Evolutionary conservation across 768 basidiomycete genomes (phyloP).

Genomic region (Glaciozyma antarctica): DNA sequence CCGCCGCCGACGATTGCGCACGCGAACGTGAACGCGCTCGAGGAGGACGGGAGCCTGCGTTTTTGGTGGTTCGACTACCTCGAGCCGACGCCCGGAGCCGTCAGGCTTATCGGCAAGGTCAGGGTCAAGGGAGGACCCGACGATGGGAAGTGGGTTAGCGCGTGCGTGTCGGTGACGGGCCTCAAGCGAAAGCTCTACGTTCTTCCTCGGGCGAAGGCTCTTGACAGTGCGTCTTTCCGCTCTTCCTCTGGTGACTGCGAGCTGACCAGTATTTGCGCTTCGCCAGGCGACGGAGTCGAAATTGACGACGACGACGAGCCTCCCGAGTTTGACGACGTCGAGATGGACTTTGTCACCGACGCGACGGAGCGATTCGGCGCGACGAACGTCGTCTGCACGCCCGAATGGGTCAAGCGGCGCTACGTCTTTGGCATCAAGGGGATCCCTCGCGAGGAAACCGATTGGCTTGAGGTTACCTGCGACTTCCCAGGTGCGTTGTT

Average conservation of each 20-base stretch:
- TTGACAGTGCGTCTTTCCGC: conserved; percentile 16
- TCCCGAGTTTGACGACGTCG: conserved; percentile 70
- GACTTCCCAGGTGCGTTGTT: conserved; percentile 62
- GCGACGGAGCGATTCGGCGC: conserved; percentile 58
- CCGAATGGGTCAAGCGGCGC: conserved; percentile 59
- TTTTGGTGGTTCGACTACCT: conserved; percentile 98
- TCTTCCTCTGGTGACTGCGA: neutral
- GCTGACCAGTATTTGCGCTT: neutral
- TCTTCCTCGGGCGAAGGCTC: conserved; percentile 54
- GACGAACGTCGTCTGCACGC: conserved; percentile 67
- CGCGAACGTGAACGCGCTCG: conserved; percentile 48
- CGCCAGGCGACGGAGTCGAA: conserved; percentile 24
- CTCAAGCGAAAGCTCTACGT: conserved; percentile 85
- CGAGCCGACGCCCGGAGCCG: conserved; percentile 57
- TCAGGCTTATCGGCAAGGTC: conserved; percentile 86
- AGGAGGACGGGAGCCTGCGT: conserved; percentile 70
- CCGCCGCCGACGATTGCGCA: neutral
- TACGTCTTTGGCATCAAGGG: conserved; percentile 85
- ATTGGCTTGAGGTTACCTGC: conserved; percentile 92
- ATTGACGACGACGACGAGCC: conserved; percentile 50
- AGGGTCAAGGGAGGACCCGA: conserved; percentile 53
- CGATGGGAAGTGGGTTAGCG: conserved; percentile 56
- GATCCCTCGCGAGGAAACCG: conserved; percentile 61
- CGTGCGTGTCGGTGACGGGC: conserved; percentile 73
- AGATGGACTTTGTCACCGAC: conserved; percentile 64